Evolutionary conservation across 495 filamentous ascomycete species (phyloP).

Genomic region (Tetracladium marchalianum): DNA sequence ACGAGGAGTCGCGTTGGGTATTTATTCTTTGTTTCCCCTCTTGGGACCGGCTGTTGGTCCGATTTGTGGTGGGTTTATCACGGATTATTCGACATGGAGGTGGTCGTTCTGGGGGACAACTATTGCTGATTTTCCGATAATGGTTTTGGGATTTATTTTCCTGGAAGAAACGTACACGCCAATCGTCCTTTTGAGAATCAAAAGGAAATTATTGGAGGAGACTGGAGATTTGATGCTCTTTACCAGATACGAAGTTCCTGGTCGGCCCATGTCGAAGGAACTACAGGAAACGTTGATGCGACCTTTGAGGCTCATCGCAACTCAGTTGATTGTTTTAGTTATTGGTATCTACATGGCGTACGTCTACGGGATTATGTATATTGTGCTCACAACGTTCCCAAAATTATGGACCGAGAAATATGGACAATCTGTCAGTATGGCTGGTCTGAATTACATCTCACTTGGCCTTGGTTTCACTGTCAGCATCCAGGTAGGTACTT

Average conservation of each 20-base stretch:
- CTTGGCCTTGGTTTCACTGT: constrained; percentile 45
- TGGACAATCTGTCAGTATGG: constrained; percentile 44
- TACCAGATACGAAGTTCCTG: constrained; percentile 12
- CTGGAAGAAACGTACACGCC: constrained; percentile 40
- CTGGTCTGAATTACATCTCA: constrained; percentile 51
- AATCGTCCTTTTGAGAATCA: constrained; percentile 40
- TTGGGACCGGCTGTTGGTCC: constrained; percentile 58
- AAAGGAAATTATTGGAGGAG: constrained; percentile 19
- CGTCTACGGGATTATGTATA: constrained; percentile 63
- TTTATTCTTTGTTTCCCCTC: constrained; percentile 54
- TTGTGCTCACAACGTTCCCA: constrained; percentile 61
- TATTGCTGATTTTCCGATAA: constrained; percentile 37
- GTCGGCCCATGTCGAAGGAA: constrained; percentile 3
- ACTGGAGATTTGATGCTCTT: constrained; percentile 23
- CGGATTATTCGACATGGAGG: constrained; percentile 57
- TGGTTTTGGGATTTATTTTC: constrained; percentile 19
- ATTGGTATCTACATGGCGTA: constrained; percentile 55
- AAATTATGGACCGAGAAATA: constrained; percentile 52
- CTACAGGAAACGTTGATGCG: constrained; percentile 32
- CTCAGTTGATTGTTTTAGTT: constrained; percentile 48
- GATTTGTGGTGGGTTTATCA: constrained; percentile 54
- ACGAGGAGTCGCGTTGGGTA: constrained; percentile 50
- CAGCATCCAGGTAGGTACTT: constrained; percentile 32
- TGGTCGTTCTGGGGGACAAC: constrained; percentile 59
- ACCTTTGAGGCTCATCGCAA: constrained; percentile 66